A percentile compares a stretch with the other conserved stretches of the same genome.
These are phyloP conservation scores for Rheum nobile DNA, from an alignment of 148 eudicot species.

Conservation along the genomic window DNA sequence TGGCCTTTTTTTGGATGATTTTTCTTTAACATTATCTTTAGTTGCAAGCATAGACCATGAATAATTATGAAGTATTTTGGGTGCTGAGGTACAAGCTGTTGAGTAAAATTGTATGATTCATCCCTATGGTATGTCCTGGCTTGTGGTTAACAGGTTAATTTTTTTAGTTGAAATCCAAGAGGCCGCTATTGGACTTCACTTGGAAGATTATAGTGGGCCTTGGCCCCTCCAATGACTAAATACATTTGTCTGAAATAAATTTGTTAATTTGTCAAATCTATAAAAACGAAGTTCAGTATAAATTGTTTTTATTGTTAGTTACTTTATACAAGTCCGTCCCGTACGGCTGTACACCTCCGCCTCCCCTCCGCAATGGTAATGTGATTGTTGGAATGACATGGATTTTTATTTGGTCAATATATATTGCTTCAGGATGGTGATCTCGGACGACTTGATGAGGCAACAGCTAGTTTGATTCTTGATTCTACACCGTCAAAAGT, in stretches of 20 bases:
- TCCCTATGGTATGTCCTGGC: background rate
- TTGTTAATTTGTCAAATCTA: background rate
- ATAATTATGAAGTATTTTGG: background rate
- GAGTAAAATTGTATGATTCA: background rate
- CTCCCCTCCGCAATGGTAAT: no score
- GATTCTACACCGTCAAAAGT: conserved; percentile 96
- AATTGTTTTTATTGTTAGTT: background rate
- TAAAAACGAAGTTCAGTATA: background rate
- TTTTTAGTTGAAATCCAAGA: background rate
- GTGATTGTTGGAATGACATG: background rate
- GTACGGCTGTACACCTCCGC: no score
- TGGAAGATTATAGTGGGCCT: background rate
- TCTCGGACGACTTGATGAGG: conserved; percentile 76
- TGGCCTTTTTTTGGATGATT: background rate
- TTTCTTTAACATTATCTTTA: background rate
- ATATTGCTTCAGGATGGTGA: conserved; percentile 49
- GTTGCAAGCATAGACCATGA: background rate
- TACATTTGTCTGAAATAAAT: background rate
- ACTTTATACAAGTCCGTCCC: no score
- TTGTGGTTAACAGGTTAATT: background rate
- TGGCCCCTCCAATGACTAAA: background rate
- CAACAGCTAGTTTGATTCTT: conserved; percentile 51
- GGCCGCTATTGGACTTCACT: background rate
- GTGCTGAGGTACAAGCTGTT: background rate
- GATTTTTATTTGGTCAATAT: background rate